Percentiles rank a stretch among this genome's conserved stretches.
Evolutionary conservation across 495 filamentous ascomycete genomes (phyloP).

Genomic region (Aspergillus panamensis): DNA sequence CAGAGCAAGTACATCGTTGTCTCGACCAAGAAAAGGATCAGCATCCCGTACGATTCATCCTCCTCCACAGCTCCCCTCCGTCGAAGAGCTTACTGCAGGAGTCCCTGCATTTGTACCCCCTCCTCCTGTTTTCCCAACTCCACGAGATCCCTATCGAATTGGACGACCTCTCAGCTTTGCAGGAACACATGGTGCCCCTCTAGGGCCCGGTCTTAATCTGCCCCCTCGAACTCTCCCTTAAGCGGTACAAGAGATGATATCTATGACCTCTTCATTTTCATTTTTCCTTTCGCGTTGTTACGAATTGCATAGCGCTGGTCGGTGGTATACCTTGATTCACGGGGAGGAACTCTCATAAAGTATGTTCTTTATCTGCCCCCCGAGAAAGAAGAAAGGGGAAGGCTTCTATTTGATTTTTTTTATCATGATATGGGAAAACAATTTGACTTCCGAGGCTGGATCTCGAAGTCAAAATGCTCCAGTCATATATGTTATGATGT

Average conservation of each 20-base stretch:
- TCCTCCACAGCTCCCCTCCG: constrained; percentile 43
- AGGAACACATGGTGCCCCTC: constrained; percentile 29
- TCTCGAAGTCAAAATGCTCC: constrained; percentile 24
- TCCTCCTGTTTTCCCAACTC: constrained; percentile 29
- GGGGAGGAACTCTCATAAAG: constrained; percentile 34
- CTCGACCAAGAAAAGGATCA: constrained; percentile 43
- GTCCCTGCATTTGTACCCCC: constrained; percentile 45
- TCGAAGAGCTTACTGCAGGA: constrained; percentile 46
- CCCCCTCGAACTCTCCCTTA: constrained; percentile 44
- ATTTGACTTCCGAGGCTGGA: constrained; percentile 34
- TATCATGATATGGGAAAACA: constrained; percentile 10
- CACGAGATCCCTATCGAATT: constrained; percentile 40
- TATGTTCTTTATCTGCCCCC: constrained; percentile 19
- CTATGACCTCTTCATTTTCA: constrained; percentile 23
- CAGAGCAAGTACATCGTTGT: constrained; percentile 44
- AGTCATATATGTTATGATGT: constrained; percentile 13
- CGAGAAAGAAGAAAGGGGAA: not conserved
- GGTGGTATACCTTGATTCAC: constrained; percentile 42
- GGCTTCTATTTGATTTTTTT: constrained; percentile 13
- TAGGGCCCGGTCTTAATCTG: constrained; percentile 35
- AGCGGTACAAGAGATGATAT: constrained; percentile 22
- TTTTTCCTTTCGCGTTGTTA: constrained; percentile 32
- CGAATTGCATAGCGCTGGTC: constrained; percentile 47
- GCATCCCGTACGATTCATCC: constrained; percentile 34
- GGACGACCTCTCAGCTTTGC: constrained; percentile 35